Percentiles rank a stretch among this genome's conserved stretches.
phyloP scores from a whole-genome alignment of 257 asterid genomes.

The Penstemon newberryi region DNA sequence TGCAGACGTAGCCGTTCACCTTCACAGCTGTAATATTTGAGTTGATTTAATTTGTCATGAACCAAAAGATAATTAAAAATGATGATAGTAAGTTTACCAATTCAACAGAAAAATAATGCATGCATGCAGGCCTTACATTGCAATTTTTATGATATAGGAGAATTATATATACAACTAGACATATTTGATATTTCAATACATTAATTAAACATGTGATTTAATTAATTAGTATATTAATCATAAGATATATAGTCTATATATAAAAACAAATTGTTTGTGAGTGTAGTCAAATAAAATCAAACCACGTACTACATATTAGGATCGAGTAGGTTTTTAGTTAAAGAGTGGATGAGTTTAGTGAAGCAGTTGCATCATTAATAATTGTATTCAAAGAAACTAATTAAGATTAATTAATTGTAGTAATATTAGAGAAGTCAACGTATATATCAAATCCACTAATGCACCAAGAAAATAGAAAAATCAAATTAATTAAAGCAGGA shows the following conservation, averaged over 20 bases:
- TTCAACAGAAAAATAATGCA: background rate
- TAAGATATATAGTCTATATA: no score
- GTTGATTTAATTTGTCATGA: background rate
- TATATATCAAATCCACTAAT: background rate
- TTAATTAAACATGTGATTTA: no score
- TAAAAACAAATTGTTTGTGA: no score
- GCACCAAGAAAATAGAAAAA: background rate
- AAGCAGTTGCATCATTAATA: background rate
- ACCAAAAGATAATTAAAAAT: background rate
- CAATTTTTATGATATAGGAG: background rate
- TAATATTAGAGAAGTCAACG: no score
- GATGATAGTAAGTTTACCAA: background rate
- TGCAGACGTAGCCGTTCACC: slow-evolving; percentile 58
- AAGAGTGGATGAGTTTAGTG: background rate
- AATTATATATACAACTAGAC: no score
- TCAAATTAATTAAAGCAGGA: background rate
- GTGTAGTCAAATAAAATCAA: no score
- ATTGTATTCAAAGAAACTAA: no score
- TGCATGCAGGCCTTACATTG: background rate
- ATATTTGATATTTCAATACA: no score
- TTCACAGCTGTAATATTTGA: slow-evolving; percentile 34
- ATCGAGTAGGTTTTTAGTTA: background rate
- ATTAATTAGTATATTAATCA: no score
- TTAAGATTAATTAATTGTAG: no score
- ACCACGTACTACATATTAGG: no score